Percentiles rank a stretch among this genome's conserved stretches.
These are phyloP conservation scores for Glonium stellatum DNA, from an alignment of 495 filamentous ascomycete species.

Conservation along the genomic window DNA sequence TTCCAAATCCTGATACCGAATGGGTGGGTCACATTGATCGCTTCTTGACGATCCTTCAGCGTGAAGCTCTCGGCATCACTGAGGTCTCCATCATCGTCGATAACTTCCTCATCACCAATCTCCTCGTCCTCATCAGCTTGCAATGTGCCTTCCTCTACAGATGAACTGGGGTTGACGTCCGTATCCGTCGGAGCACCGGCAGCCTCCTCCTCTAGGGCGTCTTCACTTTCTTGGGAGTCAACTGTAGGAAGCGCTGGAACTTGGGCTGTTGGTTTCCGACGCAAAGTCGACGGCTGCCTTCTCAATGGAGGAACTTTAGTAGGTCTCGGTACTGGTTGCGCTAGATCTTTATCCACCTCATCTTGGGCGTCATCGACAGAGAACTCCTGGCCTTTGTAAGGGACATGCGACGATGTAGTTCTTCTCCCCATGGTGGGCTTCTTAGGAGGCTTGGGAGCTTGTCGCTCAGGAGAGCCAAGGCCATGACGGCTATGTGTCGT, in stretches of 20 bases:
- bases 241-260: slow-evolving; percentile 49
- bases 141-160: slow-evolving; percentile 32
- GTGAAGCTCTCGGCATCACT: slow-evolving; percentile 54
- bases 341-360: slow-evolving; percentile 64
- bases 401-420: slow-evolving; percentile 64
- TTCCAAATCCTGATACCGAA: slow-evolving; percentile 99
- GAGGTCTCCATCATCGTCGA: slow-evolving; percentile 39
- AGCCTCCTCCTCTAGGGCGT: slow-evolving; percentile 15
- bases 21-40: slow-evolving; percentile 97
- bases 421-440: slow-evolving; percentile 66
- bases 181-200: slow-evolving; percentile 27
- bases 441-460: slow-evolving; percentile 44
- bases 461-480: slow-evolving; percentile 18
- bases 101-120: slow-evolving; percentile 50
- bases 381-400: slow-evolving; percentile 79
- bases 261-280: slow-evolving; percentile 58
- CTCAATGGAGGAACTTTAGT: slow-evolving; percentile 10
- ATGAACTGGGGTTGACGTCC: slow-evolving; percentile 30
- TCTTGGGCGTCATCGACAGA: slow-evolving; percentile 85
- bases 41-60: slow-evolving; percentile 88
- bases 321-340: slow-evolving; percentile 3
- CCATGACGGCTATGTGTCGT: slow-evolving; percentile 10
- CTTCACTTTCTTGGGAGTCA: slow-evolving; percentile 30
- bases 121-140: slow-evolving; percentile 29
- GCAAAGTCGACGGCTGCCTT: slow-evolving; percentile 55